Conservation (phyloP, 2,329 filamentous ascomycete genomes). For the Fusarium scirpi region DNA sequence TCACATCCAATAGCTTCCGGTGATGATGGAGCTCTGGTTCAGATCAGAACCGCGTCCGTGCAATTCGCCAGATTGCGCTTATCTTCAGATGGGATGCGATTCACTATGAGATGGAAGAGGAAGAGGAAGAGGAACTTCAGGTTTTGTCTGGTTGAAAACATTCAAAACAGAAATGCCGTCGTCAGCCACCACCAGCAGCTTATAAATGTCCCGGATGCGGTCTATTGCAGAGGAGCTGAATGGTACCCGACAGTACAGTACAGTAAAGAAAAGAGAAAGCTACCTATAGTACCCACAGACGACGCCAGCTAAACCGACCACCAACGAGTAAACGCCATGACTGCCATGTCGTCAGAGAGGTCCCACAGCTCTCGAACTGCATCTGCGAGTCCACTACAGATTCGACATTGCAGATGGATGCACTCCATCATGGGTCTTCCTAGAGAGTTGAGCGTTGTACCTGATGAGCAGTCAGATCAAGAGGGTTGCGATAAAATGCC, state of each 20-base stretch:
- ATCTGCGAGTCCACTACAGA: constrained; percentile 31
- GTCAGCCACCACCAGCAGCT: constrained; percentile 8
- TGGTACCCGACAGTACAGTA: neutral
- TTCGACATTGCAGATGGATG: constrained; percentile 5
- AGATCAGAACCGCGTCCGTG: constrained; percentile 2
- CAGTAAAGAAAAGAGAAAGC: constrained; percentile 1
- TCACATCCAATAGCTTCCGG: constrained; percentile 32
- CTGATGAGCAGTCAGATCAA: neutral
- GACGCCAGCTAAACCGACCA: constrained; percentile 9
- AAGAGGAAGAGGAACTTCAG: neutral
- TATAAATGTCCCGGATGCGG: constrained; percentile 31
- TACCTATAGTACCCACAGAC: neutral
- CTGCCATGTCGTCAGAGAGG: constrained; percentile 39
- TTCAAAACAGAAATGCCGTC: neutral
- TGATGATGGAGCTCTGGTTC: constrained; percentile 15
- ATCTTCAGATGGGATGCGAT: neutral
- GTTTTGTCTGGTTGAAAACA: neutral
- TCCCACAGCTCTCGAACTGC: constrained; percentile 37
- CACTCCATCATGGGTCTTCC: constrained; percentile 19
- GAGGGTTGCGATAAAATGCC: neutral
- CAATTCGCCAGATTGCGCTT: constrained; percentile 13
- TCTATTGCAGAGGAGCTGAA: constrained; percentile 20
- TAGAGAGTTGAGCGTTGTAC: neutral
- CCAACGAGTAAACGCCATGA: constrained; percentile 28
- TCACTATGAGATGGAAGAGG: neutral